Base-by-base conservation (phyloP, 1,284 basidiomycete species). In the Porodaedalea pini region DNA sequence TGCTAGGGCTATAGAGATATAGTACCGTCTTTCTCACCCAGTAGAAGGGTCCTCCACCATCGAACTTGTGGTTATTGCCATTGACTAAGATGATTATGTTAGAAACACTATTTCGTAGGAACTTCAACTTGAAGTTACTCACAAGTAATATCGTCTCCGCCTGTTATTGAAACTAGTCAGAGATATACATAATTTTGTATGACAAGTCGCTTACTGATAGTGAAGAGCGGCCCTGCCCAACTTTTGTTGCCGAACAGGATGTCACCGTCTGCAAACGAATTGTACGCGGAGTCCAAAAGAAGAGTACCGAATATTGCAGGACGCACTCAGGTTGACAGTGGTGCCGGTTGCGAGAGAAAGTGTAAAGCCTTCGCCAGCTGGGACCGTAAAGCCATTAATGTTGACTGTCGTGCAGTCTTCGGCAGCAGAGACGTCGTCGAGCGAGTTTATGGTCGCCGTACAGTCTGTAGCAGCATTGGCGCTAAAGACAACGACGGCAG, bases 321-420 rank as follows among this genome's bases (percentile, higher is more conserved):
- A 17, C 73, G 61, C 59, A 78, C 78, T 67, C 67, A 80, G 66
- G 59, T 69, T 71, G 27, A 72, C 71, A 10, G 66, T 69, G 0
- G 70, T 65, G 13, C 65, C 65, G 21, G 51, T 45, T 11, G 63
- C 60, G 17, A 71, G 62, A 15, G 61, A 57, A 44, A 72, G 66
- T 19, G 61, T 62, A 58, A 73, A 68, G 0, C 67, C 67, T 61
- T 68, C 53, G 31, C 70, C 70, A n/a, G 70, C 70, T 6, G 69
- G 67, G 19, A 70, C 70, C 6, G 65, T 77, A 65, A 80, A 79
- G 25, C 70, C 62, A 55, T 78, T 75, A 58, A 80, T 71, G 62
- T 75, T 74, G 40, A 80, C 73, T 11, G 74, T 78, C 4, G 75
- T 78, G 64, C 78, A 80, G 52, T 68, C 61, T 34, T 75, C 71